Evolutionary conservation across 1,139 yeast genomes (phyloP), one percentile per base, ranked within the genome.

Genomic region (Magnusiomyces suaveolens): DNA sequence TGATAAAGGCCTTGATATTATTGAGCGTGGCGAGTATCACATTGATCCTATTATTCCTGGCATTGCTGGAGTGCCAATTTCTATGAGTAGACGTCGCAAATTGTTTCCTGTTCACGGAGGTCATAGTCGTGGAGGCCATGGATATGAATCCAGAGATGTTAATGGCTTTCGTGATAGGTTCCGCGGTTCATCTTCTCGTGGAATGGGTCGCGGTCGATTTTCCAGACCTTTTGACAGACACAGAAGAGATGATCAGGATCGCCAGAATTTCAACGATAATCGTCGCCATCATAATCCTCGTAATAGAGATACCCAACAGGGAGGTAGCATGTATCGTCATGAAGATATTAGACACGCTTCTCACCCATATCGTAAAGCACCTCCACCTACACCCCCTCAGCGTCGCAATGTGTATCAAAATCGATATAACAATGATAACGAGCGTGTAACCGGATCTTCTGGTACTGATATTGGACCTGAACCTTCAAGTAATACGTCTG

Each of bases 1-100:
- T 51, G 79, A 75, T 36, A 67, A 75, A 54, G 76, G 74, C 10
- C 72, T 83, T 51, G 74, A 75, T 61, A 79, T 84, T 52, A 67
- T 78, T 43, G 86, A 81, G 55, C 76, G 81, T 50, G 73, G 72
- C 3, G 72, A 69, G 54, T 61, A 67, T 16, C 60, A 58, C 4
- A 56, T 55, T 29, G 68, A 64, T 43, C 66, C 65, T 2, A 63
- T 67, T 46, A 66, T 63, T 46, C 62, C 60, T 12, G 69, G 69
- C 29, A 18, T 36, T 16, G 43, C 29, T 33, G 50, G 50, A 3
- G 6, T 20, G 6, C 24, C 23, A 14, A 18, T 33, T 44, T 3
- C 33, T 8, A 16, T 16, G 20, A 44, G 25, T 33, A 47, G 33
- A 18, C 50, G 43, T 32, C 50, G 50, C 26, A 32, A n/a, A 23